These are phyloP conservation scores for Remersonia thermophila DNA, from an alignment of 2,329 filamentous ascomycete genomes.

Conservation along the genomic window DNA sequence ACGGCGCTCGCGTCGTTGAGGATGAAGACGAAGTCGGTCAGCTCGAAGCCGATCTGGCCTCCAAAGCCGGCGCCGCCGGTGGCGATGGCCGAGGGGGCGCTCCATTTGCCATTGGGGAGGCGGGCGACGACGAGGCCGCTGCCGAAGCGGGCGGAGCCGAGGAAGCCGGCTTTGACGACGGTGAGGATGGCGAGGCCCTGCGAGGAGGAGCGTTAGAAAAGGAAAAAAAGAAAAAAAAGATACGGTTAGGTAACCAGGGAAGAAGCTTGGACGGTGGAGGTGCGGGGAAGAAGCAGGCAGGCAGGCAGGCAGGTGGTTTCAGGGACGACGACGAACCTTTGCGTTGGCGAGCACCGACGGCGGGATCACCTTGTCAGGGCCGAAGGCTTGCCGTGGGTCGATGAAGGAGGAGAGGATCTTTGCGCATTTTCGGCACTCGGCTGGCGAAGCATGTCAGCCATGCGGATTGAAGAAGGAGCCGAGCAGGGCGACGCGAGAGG, in stretches of 20 bases:
- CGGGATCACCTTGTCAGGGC: slow-evolving; percentile 94
- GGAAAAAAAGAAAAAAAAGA: too few relatives aligned
- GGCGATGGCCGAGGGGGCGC: slow-evolving; percentile 68
- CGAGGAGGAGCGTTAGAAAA: not conserved
- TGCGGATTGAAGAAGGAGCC: too few relatives aligned
- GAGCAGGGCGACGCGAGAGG: too few relatives aligned
- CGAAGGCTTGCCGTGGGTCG: slow-evolving; percentile 84
- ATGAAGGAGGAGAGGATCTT: slow-evolving; percentile 93
- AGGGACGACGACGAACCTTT: slow-evolving; percentile 65
- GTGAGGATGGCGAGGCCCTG: slow-evolving; percentile 71
- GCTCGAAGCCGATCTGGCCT: slow-evolving; percentile 75
- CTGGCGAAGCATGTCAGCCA: too few relatives aligned
- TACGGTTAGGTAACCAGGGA: too few relatives aligned
- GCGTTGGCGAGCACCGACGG: slow-evolving; percentile 79
- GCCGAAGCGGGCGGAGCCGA: slow-evolving; percentile 70
- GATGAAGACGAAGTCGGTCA: slow-evolving; percentile 96
- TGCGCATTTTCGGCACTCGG: slow-evolving; percentile 93
- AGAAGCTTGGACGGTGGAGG: too few relatives aligned
- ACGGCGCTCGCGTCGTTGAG: slow-evolving; percentile 85
- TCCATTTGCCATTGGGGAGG: slow-evolving; percentile 66
- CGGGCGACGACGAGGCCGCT: slow-evolving; percentile 73
- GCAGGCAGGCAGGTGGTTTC: not conserved
- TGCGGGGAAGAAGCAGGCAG: too few relatives aligned
- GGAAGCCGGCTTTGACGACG: slow-evolving; percentile 76
- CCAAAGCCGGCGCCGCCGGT: slow-evolving; percentile 73